A percentile compares a stretch with the other conserved stretches of the same genome.
These are phyloP conservation scores for Chlorella ohadii DNA, from an alignment of 139 green algal genomes.

Conservation along the genomic window DNA sequence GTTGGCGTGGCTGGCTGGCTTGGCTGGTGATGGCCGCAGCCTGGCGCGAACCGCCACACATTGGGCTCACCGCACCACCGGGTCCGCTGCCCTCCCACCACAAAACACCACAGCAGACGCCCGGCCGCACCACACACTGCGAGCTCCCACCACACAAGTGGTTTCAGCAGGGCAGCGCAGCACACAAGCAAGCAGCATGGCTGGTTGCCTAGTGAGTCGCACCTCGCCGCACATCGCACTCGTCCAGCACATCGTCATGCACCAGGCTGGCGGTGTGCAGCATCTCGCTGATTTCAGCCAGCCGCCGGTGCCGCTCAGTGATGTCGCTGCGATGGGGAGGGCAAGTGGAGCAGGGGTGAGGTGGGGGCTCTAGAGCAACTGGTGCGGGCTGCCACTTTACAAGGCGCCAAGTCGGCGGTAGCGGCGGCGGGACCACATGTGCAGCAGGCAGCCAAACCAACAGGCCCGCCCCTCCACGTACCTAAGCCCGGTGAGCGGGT, in stretches of 20 bases:
- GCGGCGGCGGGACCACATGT: too few species aligned
- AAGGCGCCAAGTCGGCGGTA: background rate
- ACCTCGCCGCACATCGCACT: slow-evolving; percentile 90
- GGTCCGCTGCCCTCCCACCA: background rate
- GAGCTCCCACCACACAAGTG: background rate
- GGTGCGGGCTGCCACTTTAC: background rate
- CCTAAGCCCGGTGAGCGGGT: slow-evolving; percentile 64
- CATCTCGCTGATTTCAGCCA: slow-evolving; percentile 99
- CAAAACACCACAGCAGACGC: background rate
- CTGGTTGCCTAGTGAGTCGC: background rate
- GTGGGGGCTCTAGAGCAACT: background rate
- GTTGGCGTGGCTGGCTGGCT: too few species aligned
- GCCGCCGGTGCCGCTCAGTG: slow-evolving; percentile 82
- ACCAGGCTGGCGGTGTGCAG: slow-evolving; percentile 98
- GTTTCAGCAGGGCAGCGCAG: too few species aligned
- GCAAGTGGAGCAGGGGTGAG: background rate
- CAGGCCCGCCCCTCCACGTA: slow-evolving; percentile 28
- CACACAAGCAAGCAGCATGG: too few species aligned
- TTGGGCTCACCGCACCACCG: too few species aligned
- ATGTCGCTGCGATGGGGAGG: slow-evolving; percentile 79
- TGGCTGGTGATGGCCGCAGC: background rate
- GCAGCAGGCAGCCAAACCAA: background rate
- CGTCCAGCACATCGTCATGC: slow-evolving; percentile 99
- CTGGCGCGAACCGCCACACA: background rate
- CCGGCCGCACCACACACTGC: background rate